Percentiles rank a stretch among this genome's conserved stretches.
phyloP scores from a whole-genome alignment of 2,329 filamentous ascomycete genomes.

The Xylariaceae sp. region DNA sequence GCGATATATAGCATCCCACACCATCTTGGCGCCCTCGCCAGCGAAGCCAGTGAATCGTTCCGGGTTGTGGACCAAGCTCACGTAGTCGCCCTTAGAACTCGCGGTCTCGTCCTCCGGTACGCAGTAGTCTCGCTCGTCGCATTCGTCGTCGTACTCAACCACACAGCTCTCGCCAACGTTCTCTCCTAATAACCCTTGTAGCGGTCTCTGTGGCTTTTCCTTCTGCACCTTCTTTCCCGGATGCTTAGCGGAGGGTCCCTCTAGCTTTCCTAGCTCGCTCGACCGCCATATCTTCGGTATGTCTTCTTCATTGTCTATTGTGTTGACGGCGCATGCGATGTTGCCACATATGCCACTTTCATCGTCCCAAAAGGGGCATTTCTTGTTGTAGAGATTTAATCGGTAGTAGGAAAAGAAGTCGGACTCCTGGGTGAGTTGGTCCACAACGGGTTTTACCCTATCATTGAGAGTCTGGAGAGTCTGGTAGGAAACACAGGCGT shows the following conservation, averaged over 20 bases:
- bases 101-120: slow-evolving; percentile 90
- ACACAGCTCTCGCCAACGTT: slow-evolving; percentile 92
- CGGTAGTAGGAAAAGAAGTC: slow-evolving; percentile 99
- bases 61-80: slow-evolving; percentile 87
- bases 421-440: slow-evolving; percentile 76
- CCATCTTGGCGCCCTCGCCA: slow-evolving; percentile 76
- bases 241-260: slow-evolving; percentile 86
- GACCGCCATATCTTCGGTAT: slow-evolving; percentile 89
- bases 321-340: slow-evolving; percentile 92
- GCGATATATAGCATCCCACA: slow-evolving; percentile 94
- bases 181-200: slow-evolving; percentile 78
- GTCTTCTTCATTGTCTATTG: slow-evolving; percentile 89
- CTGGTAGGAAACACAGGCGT: slow-evolving; percentile 90
- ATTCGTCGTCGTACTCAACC: slow-evolving; percentile 95
- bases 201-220: slow-evolving; percentile 64
- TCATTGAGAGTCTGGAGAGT: slow-evolving; percentile 81
- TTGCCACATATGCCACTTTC: slow-evolving; percentile 93
- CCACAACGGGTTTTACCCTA: slow-evolving; percentile 68
- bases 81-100: slow-evolving; percentile 86
- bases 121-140: slow-evolving; percentile 94
- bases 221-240: slow-evolving; percentile 69
- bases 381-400: slow-evolving; percentile 88
- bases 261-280: slow-evolving; percentile 83
- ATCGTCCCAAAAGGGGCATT: slow-evolving; percentile 94
- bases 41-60: slow-evolving; percentile 94